phyloP scores from a whole-genome alignment of 1,139 yeast genomes.

The Arxiozyma bovina region DNA sequence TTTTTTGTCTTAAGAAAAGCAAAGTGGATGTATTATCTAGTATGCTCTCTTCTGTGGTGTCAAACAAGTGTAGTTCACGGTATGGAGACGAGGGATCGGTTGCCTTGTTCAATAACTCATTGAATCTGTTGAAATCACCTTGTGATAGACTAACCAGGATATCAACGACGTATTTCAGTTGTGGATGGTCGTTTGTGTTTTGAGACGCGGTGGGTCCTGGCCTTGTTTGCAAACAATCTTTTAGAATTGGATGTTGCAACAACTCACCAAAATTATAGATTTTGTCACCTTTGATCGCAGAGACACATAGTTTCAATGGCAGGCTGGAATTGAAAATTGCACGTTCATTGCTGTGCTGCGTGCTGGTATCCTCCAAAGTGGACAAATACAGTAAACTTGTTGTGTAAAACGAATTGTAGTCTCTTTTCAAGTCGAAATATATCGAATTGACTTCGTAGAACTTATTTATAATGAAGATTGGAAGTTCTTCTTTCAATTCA shows the following conservation, averaged over 20 bases:
- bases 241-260: slow-evolving; percentile 67
- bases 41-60: neutral
- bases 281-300: slow-evolving; percentile 85
- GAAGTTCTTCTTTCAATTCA: slow-evolving; percentile 23
- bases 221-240: slow-evolving; percentile 34
- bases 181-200: slow-evolving; percentile 41
- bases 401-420: slow-evolving; percentile 73
- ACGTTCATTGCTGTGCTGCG: slow-evolving; percentile 20
- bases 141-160: slow-evolving; percentile 63
- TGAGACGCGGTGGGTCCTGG: neutral
- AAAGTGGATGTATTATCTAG: neutral
- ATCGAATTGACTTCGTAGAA: slow-evolving; percentile 76
- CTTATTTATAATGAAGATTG: slow-evolving; percentile 69
- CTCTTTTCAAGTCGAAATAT: slow-evolving; percentile 62
- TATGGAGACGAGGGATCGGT: neutral
- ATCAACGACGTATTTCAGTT: slow-evolving; percentile 65
- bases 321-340: slow-evolving; percentile 27
- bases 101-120: slow-evolving; percentile 28
- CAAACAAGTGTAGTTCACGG: neutral
- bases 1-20: slow-evolving; percentile 70
- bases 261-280: slow-evolving; percentile 95
- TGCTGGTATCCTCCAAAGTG: slow-evolving; percentile 43
- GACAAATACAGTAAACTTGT: slow-evolving; percentile 56
- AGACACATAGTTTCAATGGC: slow-evolving; percentile 74
- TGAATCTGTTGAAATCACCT: slow-evolving; percentile 57